Evolutionary conservation across 1,139 yeast genomes (phyloP).

Genomic region (Debaryomycetaceae sp.): DNA sequence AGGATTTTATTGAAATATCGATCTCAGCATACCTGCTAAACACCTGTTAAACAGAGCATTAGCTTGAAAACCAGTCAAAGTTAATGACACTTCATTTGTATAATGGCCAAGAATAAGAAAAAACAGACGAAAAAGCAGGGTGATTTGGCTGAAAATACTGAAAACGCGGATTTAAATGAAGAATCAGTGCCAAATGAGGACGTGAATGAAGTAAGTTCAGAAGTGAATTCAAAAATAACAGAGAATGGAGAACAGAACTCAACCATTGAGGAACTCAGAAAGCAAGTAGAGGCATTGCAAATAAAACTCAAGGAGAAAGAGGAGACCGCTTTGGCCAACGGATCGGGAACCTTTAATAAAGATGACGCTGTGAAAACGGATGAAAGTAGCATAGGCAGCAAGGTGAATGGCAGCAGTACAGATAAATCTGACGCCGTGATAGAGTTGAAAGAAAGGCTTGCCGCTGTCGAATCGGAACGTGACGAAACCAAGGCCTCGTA

Average conservation of each 20-base stretch:
- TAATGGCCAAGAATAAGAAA: slow-evolving; percentile 31
- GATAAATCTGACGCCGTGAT: slow-evolving; percentile 3
- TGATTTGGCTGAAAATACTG: neutral
- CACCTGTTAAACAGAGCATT: neutral
- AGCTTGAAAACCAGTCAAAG: neutral
- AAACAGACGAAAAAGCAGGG: slow-evolving; percentile 13
- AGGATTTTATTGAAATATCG: neutral
- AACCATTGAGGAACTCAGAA: slow-evolving; percentile 2
- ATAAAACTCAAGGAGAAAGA: slow-evolving; percentile 14
- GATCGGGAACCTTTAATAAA: neutral
- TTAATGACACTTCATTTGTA: neutral
- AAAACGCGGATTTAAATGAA: neutral
- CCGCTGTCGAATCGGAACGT: slow-evolving; percentile 42
- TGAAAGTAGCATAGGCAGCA: neutral
- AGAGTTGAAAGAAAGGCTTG: slow-evolving; percentile 30
- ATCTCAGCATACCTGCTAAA: neutral
- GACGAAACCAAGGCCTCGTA: slow-evolving; percentile 70
- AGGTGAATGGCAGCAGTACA: neutral
- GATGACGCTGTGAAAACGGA: neutral
- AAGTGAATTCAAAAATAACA: neutral
- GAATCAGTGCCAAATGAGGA: neutral
- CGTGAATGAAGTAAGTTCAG: neutral
- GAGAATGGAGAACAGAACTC: neutral
- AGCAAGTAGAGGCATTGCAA: slow-evolving; percentile 18
- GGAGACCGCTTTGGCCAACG: slow-evolving; percentile 7